Percentiles rank a stretch among this genome's conserved stretches.
These are phyloP conservation scores for Gaeumannomyces sp. DNA, from an alignment of 2,329 filamentous ascomycete species.

Conservation along the genomic window DNA sequence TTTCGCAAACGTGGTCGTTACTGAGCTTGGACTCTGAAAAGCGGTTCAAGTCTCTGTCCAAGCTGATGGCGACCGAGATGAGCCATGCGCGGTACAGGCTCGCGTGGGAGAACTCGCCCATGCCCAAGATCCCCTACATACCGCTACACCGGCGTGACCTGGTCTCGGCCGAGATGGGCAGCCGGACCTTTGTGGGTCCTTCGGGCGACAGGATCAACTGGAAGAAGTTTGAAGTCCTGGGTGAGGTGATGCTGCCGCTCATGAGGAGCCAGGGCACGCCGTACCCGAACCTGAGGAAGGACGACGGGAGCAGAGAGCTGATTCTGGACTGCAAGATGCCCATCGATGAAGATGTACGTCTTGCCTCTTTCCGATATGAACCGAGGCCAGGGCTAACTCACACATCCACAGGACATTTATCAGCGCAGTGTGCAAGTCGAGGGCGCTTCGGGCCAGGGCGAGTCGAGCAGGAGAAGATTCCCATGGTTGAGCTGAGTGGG, in stretches of 20 bases:
- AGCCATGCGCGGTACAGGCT: slow-evolving; percentile 93
- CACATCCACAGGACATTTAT: slow-evolving; percentile 52
- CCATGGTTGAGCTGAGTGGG: slow-evolving; percentile 58
- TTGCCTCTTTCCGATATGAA: slow-evolving; percentile 1
- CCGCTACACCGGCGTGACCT: slow-evolving; percentile 85
- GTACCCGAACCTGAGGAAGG: slow-evolving; percentile 65
- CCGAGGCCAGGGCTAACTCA: slow-evolving; percentile 15
- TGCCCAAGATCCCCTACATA: slow-evolving; percentile 88
- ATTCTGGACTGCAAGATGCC: slow-evolving; percentile 77
- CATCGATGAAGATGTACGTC: slow-evolving; percentile 79
- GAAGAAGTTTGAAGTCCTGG: slow-evolving; percentile 96
- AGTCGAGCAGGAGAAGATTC: slow-evolving; percentile 57
- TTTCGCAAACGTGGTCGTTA: slow-evolving; percentile 71
- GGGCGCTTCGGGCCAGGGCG: slow-evolving; percentile 38
- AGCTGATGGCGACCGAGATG: slow-evolving; percentile 89
- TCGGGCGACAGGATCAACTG: slow-evolving; percentile 79
- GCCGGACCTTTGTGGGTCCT: slow-evolving; percentile 76
- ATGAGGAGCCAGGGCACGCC: slow-evolving; percentile 86
- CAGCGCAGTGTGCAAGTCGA: slow-evolving; percentile 56
- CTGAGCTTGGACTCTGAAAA: slow-evolving; percentile 68
- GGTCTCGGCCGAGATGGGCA: slow-evolving; percentile 87
- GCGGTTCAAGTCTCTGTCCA: slow-evolving; percentile 79
- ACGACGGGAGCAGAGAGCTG: slow-evolving; percentile 65
- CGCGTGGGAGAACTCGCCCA: slow-evolving; percentile 91
- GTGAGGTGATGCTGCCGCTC: slow-evolving; percentile 82